Evolutionary conservation across 148 eudicot genomes (phyloP).

Genomic region (Rhododendron vialii): DNA sequence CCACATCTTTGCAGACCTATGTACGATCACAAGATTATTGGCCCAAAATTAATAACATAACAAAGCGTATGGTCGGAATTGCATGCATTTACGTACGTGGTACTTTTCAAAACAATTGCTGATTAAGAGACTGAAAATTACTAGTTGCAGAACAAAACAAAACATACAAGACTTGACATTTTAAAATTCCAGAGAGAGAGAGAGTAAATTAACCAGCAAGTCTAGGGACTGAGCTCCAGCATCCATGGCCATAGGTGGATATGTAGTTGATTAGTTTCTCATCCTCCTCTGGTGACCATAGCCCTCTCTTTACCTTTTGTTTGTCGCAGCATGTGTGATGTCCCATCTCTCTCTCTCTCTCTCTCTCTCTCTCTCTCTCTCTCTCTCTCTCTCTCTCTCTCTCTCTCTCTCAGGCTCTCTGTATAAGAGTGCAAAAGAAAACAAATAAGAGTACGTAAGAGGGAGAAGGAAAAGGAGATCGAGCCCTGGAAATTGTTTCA

Average conservation of each 20-base stretch:
- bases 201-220: constrained; percentile 48
- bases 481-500: neutral
- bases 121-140: neutral
- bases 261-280: constrained; percentile 77
- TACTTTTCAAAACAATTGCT: neutral
- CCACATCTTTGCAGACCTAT: constrained; percentile 88
- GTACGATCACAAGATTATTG: constrained; percentile 17
- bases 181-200: neutral
- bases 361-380: neutral
- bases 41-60: neutral
- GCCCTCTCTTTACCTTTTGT: constrained; percentile 81
- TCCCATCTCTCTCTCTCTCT: constrained; percentile 45
- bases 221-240: constrained; percentile 87
- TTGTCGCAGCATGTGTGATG: constrained; percentile 89
- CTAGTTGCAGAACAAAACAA: neutral
- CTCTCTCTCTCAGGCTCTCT: too few relatives aligned
- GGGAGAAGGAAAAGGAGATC: too few relatives aligned
- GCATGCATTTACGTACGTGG: neutral
- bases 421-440: too few relatives aligned
- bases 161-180: neutral
- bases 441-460: too few relatives aligned
- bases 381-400: too few relatives aligned
- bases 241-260: constrained; percentile 68
- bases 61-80: neutral
- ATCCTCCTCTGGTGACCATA: constrained; percentile 96